Conservation (phyloP, 108 stramenopile genomes). For the Fistulifera pelliculosa region DNA sequence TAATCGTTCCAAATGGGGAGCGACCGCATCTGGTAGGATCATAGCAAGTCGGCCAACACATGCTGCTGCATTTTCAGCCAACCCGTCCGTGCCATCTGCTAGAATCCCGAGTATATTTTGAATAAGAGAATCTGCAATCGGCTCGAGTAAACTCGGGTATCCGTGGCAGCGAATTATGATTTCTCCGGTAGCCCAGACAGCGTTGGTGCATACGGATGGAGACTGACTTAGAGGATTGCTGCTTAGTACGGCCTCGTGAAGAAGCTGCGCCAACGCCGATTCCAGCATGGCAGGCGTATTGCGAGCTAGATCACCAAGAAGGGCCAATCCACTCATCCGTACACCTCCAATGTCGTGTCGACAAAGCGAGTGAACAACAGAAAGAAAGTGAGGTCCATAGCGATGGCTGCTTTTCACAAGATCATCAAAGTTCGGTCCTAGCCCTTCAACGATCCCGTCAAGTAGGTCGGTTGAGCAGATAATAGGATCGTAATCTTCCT, state of each 20-base stretch:
- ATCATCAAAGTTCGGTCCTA: conserved; percentile 67
- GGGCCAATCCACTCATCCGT: conserved; percentile 83
- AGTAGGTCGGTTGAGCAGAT: conserved; percentile 85
- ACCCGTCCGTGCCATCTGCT: conserved; percentile 53
- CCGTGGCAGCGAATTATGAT: conserved; percentile 69
- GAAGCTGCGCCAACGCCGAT: conserved; percentile 50
- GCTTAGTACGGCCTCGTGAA: conserved; percentile 51
- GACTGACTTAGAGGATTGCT: conserved; percentile 35
- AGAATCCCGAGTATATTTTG: conserved; percentile 62
- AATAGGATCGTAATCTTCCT: conserved; percentile 85
- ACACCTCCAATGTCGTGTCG: conserved; percentile 57
- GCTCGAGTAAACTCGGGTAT: conserved; percentile 50
- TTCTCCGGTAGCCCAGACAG: conserved; percentile 90
- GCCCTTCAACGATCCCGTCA: conserved; percentile 82
- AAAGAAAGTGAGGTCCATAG: conserved; percentile 51
- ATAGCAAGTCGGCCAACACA: conserved; percentile 79
- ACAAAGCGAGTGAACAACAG: conserved; percentile 44
- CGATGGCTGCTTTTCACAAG: conserved; percentile 64
- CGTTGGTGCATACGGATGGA: conserved; percentile 80
- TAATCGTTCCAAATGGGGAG: conserved; percentile 74
- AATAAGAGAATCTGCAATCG: conserved; percentile 49
- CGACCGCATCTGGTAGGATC: conserved; percentile 72
- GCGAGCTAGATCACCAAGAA: conserved; percentile 84
- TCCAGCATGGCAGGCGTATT: conserved; percentile 68
- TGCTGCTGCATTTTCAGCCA: conserved; percentile 84